Conservation (phyloP, 2,329 filamentous ascomycete genomes). For the Tolypocladium amazonense region DNA sequence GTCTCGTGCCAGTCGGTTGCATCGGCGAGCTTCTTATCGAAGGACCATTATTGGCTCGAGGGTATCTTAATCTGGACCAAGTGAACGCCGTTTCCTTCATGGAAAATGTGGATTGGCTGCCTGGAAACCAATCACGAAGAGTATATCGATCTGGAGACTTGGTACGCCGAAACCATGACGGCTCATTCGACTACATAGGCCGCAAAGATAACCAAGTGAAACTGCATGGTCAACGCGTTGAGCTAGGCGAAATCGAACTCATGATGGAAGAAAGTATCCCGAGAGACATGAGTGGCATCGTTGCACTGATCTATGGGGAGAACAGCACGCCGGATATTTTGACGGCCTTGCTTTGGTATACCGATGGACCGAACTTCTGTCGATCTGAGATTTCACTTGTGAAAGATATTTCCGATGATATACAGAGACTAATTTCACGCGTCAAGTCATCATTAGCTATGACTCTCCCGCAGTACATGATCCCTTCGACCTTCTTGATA, state of each 20-base stretch:
- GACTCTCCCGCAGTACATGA: constrained; percentile 24
- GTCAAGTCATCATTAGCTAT: background rate
- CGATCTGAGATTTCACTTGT: constrained; percentile 1
- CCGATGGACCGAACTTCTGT: background rate
- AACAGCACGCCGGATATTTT: background rate
- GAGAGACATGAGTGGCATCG: background rate
- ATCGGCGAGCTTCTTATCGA: constrained; percentile 22
- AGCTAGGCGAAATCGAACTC: constrained; percentile 23
- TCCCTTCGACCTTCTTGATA: constrained; percentile 28
- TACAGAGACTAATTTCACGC: background rate
- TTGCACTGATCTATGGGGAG: background rate
- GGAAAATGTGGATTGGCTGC: background rate
- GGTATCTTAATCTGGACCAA: constrained; percentile 37
- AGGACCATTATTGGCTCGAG: constrained; percentile 34
- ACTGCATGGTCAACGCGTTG: constrained; percentile 43
- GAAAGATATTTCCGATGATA: background rate
- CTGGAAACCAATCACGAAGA: background rate
- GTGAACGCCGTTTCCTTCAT: constrained; percentile 24
- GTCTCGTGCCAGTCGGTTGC: constrained; percentile 15
- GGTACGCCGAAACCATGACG: constrained; percentile 27
- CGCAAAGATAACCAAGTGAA: constrained; percentile 48
- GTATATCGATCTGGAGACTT: constrained; percentile 36
- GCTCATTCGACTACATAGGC: constrained; percentile 31
- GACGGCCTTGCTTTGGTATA: background rate
- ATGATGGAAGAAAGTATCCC: background rate